phyloP scores from a whole-genome alignment of 2,329 filamentous ascomycete genomes.

The Paraconiothyrium sp. region DNA sequence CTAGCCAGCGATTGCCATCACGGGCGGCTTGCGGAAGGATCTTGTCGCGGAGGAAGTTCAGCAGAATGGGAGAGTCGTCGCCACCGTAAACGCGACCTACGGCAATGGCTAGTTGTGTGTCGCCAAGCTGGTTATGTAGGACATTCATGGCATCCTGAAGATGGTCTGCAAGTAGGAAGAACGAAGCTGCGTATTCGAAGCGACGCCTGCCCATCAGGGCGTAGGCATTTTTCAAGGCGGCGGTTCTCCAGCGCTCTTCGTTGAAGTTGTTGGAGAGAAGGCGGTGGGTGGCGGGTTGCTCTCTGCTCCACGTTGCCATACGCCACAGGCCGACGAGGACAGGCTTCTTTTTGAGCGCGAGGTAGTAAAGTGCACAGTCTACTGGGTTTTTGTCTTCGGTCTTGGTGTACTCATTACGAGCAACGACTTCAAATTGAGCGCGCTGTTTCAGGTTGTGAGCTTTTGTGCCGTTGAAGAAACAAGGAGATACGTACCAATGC shows the following conservation, averaged over 20 bases:
- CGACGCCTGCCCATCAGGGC: conserved; percentile 89
- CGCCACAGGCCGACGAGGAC: conserved; percentile 93
- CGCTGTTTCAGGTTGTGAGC: conserved; percentile 59
- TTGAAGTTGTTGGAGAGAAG: conserved; percentile 91
- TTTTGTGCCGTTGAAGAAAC: background rate
- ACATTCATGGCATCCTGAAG: conserved; percentile 87
- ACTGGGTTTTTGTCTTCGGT: conserved; percentile 88
- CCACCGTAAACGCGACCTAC: conserved; percentile 89
- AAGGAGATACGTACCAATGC: conserved; percentile 71
- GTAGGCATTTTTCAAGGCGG: conserved; percentile 95
- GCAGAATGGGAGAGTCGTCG: conserved; percentile 78
- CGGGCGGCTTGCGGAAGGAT: conserved; percentile 79
- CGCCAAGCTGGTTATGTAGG: conserved; percentile 85
- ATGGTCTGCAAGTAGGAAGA: conserved; percentile 90
- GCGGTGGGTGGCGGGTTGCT: conserved; percentile 81
- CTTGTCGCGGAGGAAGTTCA: conserved; percentile 78
- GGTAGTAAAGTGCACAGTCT: conserved; percentile 89
- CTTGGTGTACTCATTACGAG: conserved; percentile 91
- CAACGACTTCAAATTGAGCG: conserved; percentile 86
- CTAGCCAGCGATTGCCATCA: conserved; percentile 90
- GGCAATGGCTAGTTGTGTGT: conserved; percentile 88
- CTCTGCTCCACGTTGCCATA: conserved; percentile 88
- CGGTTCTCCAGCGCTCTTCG: conserved; percentile 85
- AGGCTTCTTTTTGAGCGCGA: conserved; percentile 89
- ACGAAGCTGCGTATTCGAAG: conserved; percentile 94